These are phyloP conservation scores for Paecilomyces variotii DNA, from an alignment of 2,329 filamentous ascomycete species.

Conservation along the genomic window DNA sequence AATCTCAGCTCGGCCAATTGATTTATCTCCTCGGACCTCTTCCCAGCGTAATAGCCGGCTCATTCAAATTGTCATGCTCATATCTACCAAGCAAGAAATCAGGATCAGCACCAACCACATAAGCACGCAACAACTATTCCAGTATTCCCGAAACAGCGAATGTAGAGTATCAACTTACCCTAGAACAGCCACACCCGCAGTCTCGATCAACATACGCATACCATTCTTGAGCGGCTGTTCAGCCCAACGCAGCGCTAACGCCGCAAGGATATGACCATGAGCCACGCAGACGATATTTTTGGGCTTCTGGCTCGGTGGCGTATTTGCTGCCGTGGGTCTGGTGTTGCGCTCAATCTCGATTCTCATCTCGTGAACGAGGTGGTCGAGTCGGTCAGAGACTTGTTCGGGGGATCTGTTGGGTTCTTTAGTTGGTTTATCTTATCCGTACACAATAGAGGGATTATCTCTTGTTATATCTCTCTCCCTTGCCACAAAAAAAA, in stretches of 20 bases:
- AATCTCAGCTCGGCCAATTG: neutral
- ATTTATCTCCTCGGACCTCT: neutral
- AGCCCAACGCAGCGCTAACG: conserved; percentile 11
- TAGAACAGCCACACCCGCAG: conserved; percentile 10
- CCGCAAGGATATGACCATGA: conserved; percentile 10
- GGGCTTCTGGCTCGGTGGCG: conserved; percentile 1
- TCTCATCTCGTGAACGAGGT: conserved; percentile 6
- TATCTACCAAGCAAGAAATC: conserved; percentile 5
- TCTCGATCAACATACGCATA: conserved; percentile 9
- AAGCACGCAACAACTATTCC: neutral
- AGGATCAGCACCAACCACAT: neutral
- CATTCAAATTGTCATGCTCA: conserved; percentile 6
- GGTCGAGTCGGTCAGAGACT: conserved; percentile 5
- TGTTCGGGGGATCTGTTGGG: conserved; percentile 5
- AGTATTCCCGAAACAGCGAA: neutral
- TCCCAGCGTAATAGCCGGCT: conserved; percentile 6
- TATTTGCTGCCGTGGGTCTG: conserved; percentile 6
- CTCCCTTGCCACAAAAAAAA: no score
- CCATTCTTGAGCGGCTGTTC: conserved; percentile 5
- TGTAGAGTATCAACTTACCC: conserved; percentile 5
- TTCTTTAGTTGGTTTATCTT: neutral
- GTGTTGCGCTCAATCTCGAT: conserved; percentile 1
- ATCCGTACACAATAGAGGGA: neutral
- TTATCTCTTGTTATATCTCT: neutral
- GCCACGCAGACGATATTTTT: conserved; percentile 11